Evolutionary conservation across 441 rosid species (phyloP), one percentile per base, ranked within the genome.

Genomic region (Adansonia rubrostipa): DNA sequence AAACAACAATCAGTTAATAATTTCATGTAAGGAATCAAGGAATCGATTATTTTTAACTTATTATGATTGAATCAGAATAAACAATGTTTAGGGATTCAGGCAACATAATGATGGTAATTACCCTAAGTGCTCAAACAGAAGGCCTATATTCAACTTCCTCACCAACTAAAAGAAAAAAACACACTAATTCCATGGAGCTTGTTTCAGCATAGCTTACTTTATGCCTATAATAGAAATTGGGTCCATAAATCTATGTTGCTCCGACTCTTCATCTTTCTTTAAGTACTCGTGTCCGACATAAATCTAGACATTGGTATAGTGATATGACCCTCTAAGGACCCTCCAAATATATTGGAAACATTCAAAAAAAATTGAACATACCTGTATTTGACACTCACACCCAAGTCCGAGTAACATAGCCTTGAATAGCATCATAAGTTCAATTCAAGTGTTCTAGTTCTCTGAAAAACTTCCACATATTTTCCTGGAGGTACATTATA

Each of bases 1-100:
- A 63, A 63, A 63, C 28, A 63, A 54, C 20, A 71, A 45, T 48
- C 2, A 36, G 40, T 22, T 28, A 24, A 24, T 24, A 24, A 24
- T 24, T 11, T 51, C 78, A 65, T 24, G 14, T 57, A 67, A 63
- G 60, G 33, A 66, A 56, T 40, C 64, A 54, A 72, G 48, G 19
- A 77, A 60, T 1, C 44, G 45, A 62, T 9, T 14, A 11, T 4
- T 56, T 74, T 47, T 70, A 33, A 42, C 48, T 33, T 62, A 40
- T 14, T 11, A 73, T 9, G 53, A 11, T 44, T 20, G n/a, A 71
- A 53, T n/a, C n/a, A 53, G 53, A 71, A 53, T 33, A 69, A 69
- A 40, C 40, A 68, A 45, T 19, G 10, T 66, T 45, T 36, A 45
- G 56, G 56, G 9, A 11, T 24, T 24, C 28, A 24, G 28, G 28